Conservation (phyloP, 179 eudicot genomes). For the Gypsophila paniculata region DNA sequence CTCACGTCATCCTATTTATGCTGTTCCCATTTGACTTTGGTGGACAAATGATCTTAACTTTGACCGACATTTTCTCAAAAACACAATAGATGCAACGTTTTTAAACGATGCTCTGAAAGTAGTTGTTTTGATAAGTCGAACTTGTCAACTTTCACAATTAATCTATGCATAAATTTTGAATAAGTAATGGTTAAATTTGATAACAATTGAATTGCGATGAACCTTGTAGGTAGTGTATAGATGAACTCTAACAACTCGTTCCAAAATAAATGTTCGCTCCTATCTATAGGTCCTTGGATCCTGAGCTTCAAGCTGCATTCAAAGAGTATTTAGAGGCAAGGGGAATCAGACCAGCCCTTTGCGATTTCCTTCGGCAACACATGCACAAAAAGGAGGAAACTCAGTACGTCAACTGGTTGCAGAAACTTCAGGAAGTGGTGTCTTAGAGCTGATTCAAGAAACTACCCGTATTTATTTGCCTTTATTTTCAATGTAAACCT, state of each 20-base stretch:
- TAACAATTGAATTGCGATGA: background rate
- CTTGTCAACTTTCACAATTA: background rate
- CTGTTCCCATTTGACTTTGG: background rate
- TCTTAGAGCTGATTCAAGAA: conserved; percentile 15
- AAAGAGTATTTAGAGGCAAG: conserved; percentile 50
- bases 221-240: background rate
- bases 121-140: background rate
- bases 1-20: background rate
- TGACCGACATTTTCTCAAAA: background rate
- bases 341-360: conserved; percentile 49
- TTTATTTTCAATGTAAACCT: background rate
- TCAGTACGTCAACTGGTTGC: conserved; percentile 73
- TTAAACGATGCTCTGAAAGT: background rate
- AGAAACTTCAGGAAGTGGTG: conserved; percentile 44
- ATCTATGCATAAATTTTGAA: no score
- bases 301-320: conserved; percentile 43
- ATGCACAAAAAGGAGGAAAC: conserved; percentile 71
- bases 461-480: background rate
- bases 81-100: background rate
- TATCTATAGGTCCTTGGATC: conserved; percentile 49
- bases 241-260: background rate
- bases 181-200: no score
- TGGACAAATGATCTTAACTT: background rate
- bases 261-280: conserved; percentile 15
- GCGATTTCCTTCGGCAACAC: conserved; percentile 51